These are phyloP conservation scores for Acanthochlamys bracteata DNA, from an alignment of 106 monocot genomes.

Conservation along the genomic window DNA sequence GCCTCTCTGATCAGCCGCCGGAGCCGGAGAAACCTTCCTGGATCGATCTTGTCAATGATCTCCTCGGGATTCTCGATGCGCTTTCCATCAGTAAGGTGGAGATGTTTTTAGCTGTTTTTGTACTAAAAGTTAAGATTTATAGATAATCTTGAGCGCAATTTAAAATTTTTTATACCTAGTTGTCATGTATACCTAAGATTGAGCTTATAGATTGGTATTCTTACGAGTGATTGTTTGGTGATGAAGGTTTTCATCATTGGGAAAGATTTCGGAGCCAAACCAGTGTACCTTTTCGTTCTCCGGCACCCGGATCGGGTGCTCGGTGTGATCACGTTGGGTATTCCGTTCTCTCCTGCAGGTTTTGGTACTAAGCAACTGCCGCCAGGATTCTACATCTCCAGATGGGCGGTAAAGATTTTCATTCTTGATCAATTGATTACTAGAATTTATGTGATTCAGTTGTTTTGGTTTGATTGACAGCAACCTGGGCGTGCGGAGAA, in stretches of 20 bases:
- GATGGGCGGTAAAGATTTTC: slow-evolving; percentile 28
- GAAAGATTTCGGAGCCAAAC: slow-evolving; percentile 29
- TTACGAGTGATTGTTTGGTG: background rate
- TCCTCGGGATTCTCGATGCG: slow-evolving; percentile 43
- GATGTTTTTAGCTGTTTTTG: background rate
- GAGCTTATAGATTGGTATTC: no score
- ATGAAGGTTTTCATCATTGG: slow-evolving; percentile 30
- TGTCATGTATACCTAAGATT: no score
- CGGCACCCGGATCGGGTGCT: slow-evolving; percentile 14
- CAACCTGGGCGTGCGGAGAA: slow-evolving; percentile 23
- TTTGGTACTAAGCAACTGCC: slow-evolving; percentile 8
- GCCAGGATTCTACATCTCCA: slow-evolving; percentile 33
- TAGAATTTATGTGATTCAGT: background rate
- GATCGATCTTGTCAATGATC: slow-evolving; percentile 41
- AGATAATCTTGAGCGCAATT: background rate
- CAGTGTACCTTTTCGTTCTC: slow-evolving; percentile 21
- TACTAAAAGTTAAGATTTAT: background rate
- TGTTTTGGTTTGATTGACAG: background rate
- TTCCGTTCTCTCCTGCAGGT: slow-evolving; percentile 10
- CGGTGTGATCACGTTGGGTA: slow-evolving; percentile 23
- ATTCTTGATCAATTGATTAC: background rate
- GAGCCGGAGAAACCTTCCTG: slow-evolving; percentile 29
- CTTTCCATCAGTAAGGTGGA: slow-evolving; percentile 50
- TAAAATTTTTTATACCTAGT: background rate
- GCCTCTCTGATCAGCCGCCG: slow-evolving; percentile 50